Evolutionary conservation across 495 filamentous ascomycete species (phyloP).

Genomic region (Hypomontagnella submonticulosa): DNA sequence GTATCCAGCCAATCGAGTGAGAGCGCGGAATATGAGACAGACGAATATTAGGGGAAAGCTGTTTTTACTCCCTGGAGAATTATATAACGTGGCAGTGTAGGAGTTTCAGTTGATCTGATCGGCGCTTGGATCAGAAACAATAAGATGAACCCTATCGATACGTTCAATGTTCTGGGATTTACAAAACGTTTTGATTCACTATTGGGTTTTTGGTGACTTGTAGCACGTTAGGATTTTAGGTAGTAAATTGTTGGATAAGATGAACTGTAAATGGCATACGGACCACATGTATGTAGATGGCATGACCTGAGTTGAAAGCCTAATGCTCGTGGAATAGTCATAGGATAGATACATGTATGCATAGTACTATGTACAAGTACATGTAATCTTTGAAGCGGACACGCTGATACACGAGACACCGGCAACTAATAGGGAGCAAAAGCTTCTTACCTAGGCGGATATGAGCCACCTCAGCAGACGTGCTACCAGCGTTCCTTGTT

Average conservation of each 20-base stretch:
- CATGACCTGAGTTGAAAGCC: constrained; percentile 5
- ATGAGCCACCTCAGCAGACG: not conserved
- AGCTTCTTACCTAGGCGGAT: constrained; percentile 4
- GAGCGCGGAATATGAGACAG: constrained; percentile 39
- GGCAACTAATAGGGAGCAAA: not conserved
- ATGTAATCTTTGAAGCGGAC: too few relatives aligned
- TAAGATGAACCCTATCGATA: constrained; percentile 26
- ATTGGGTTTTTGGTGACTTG: constrained; percentile 4
- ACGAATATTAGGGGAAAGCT: constrained; percentile 21
- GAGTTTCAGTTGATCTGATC: constrained; percentile 43
- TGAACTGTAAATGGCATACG: constrained; percentile 32
- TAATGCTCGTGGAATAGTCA: constrained; percentile 9
- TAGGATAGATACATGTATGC: too few relatives aligned
- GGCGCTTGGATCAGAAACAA: constrained; percentile 22
- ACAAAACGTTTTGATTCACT: constrained; percentile 10
- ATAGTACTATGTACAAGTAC: too few relatives aligned
- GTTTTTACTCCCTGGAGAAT: constrained; percentile 14
- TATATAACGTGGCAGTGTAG: constrained; percentile 28
- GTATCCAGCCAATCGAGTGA: constrained; percentile 24
- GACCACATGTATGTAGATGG: not conserved
- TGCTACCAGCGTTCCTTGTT: constrained; percentile 22
- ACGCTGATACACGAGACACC: too few relatives aligned
- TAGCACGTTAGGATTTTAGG: constrained; percentile 20
- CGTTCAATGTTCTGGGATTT: constrained; percentile 37
- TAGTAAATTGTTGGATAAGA: constrained; percentile 8